A percentile compares a stretch with the other conserved stretches of the same genome.
Evolutionary conservation across 2,329 filamentous ascomycete genomes (phyloP).

Genomic region (Endoconidiophora polonica): DNA sequence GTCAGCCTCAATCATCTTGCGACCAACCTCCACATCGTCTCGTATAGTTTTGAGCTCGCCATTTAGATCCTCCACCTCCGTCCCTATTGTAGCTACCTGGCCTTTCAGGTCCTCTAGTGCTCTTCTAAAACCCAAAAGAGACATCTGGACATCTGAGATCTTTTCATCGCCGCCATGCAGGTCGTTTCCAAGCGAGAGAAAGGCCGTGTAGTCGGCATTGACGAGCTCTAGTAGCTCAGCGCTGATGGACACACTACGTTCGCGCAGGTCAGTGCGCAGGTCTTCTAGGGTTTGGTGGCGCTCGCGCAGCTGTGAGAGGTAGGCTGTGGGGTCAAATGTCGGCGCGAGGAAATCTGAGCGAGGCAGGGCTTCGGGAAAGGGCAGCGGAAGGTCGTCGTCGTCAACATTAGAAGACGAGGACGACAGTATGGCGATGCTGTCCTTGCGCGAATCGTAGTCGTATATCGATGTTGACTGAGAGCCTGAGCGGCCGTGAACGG

Average conservation of each 20-base stretch:
- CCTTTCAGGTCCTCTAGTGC: constrained; percentile 61
- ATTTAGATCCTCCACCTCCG: constrained; percentile 45
- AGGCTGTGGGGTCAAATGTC: constrained; percentile 62
- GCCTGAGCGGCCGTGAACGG: constrained; percentile 2
- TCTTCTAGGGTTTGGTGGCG: constrained; percentile 95
- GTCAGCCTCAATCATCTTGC: constrained; percentile 50
- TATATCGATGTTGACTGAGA: constrained; percentile 9
- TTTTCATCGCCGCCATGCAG: constrained; percentile 78
- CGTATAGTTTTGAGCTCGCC: constrained; percentile 50
- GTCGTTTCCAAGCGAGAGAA: constrained; percentile 66
- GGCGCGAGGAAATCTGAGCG: constrained; percentile 66
- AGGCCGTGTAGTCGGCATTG: constrained; percentile 87
- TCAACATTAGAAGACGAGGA: constrained; percentile 18
- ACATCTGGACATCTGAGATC: constrained; percentile 77
- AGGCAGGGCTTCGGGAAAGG: constrained; percentile 73
- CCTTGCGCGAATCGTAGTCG: constrained; percentile 4
- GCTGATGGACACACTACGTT: constrained; percentile 62
- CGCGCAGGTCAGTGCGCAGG: constrained; percentile 67
- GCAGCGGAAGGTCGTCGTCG: constrained; percentile 55
- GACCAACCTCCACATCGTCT: constrained; percentile 41
- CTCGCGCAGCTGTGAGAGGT: constrained; percentile 61
- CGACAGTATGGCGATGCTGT: constrained; percentile 7
- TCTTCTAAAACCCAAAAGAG: constrained; percentile 67
- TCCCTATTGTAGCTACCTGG: constrained; percentile 45
- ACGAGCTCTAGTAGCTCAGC: constrained; percentile 86